These are phyloP conservation scores for Delitschia confertaspora DNA, from an alignment of 495 filamentous ascomycete species.

Conservation along the genomic window DNA sequence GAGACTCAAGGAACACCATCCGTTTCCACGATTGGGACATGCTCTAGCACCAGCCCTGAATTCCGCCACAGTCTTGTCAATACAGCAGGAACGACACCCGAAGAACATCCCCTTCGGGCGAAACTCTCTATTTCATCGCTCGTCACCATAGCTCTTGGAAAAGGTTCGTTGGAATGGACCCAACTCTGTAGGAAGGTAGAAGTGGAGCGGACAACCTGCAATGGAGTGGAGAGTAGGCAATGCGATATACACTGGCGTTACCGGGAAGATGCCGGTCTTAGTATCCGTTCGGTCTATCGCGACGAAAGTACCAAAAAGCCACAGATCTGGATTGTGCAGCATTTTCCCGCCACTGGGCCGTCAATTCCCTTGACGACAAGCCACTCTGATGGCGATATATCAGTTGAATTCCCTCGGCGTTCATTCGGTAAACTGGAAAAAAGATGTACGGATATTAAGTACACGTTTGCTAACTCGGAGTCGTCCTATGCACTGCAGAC, in stretches of 20 bases:
- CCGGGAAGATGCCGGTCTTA: conserved; percentile 13
- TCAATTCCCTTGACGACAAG: conserved; percentile 14
- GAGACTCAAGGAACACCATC: conserved; percentile 3
- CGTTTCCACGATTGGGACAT: conserved; percentile 2
- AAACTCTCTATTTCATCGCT: conserved; percentile 2
- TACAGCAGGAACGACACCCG: conserved; percentile 12
- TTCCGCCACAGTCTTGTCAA: conserved; percentile 1
- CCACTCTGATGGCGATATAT: conserved; percentile 12
- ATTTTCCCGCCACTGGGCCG: conserved; percentile 17
- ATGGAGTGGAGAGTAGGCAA: conserved; percentile 2
- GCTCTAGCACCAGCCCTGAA: conserved; percentile 4
- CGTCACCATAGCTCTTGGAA: conserved; percentile 6
- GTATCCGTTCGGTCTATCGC: conserved; percentile 9
- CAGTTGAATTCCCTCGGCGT: conserved; percentile 13
- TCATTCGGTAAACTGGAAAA: conserved; percentile 17
- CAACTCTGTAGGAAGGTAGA: conserved; percentile 8
- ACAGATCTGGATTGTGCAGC: conserved; percentile 14
- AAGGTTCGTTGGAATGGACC: conserved; percentile 10
- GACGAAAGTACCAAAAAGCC: conserved; percentile 7
- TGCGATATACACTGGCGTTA: conserved; percentile 19
- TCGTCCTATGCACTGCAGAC: conserved; percentile 7
- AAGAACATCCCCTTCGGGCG: conserved; percentile 4
- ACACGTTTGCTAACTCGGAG: conserved; percentile 6
- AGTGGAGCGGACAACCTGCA: conserved; percentile 8
- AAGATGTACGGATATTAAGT: conserved; percentile 18